phyloP scores from a whole-genome alignment of 805 yeast genomes.

The Wickerhamomyces ciferrii region DNA sequence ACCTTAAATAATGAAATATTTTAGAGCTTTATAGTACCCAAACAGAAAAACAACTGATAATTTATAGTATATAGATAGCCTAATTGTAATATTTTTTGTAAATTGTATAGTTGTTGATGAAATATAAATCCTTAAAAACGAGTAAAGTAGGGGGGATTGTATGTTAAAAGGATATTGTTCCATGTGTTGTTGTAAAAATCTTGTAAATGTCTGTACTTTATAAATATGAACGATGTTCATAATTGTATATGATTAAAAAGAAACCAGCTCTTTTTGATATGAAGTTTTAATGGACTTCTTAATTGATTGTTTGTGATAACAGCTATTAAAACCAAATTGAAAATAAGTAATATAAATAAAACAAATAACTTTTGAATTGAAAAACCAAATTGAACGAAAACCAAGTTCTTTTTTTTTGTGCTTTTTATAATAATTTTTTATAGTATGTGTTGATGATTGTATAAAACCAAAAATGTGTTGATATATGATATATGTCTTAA shows the following conservation, averaged over 20 bases:
- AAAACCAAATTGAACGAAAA: not conserved
- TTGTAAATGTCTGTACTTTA: not conserved
- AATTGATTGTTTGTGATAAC: too few species aligned
- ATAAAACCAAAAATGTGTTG: not conserved
- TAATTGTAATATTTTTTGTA: not conserved
- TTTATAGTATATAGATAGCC: too few species aligned
- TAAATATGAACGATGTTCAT: not conserved
- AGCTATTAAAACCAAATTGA: not conserved
- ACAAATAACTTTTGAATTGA: not conserved
- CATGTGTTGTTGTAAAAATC: not conserved
- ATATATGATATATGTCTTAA: too few species aligned
- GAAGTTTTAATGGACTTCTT: too few species aligned
- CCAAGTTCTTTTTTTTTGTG: too few species aligned
- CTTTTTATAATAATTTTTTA: too few species aligned
- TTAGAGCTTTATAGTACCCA: too few species aligned
- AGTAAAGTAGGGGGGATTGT: not conserved
- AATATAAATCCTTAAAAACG: not conserved
- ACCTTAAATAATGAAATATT: not conserved
- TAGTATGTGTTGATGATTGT: too few species aligned
- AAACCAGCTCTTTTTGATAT: not conserved
- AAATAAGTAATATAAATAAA: not conserved
- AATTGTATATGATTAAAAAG: not conserved
- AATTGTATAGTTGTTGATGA: not conserved
- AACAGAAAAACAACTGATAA: too few species aligned
- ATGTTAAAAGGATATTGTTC: not conserved